phyloP scores from a whole-genome alignment of 1,139 yeast genomes.

The Wickerhamomyces sp. region DNA sequence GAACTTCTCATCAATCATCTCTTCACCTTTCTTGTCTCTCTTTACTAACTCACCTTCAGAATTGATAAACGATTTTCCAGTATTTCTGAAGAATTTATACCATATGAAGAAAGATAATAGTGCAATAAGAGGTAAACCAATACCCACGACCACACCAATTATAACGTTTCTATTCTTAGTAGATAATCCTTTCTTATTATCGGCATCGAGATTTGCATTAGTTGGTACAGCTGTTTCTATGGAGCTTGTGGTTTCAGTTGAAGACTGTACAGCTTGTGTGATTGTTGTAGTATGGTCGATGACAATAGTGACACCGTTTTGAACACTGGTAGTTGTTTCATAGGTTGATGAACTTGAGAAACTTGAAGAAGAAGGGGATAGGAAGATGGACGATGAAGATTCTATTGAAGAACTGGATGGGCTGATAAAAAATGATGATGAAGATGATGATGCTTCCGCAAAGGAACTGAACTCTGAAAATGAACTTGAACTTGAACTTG shows the following conservation, averaged over 20 bases:
- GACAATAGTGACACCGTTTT: conserved; percentile 27
- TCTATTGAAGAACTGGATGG: conserved; percentile 1
- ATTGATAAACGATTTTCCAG: conserved; percentile 30
- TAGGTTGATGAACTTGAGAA: conserved; percentile 4
- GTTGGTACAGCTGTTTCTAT: conserved; percentile 18
- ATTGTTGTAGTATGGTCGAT: conserved; percentile 29
- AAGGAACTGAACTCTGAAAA: conserved; percentile 14
- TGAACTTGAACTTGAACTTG: neutral
- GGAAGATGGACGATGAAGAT: conserved; percentile 13
- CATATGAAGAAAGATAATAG: conserved; percentile 18
- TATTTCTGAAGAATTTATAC: conserved; percentile 26
- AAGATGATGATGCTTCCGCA: neutral
- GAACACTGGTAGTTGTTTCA: conserved; percentile 22
- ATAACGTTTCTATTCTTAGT: conserved; percentile 39
- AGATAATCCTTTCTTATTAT: conserved; percentile 30
- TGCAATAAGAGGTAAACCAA: conserved; percentile 32
- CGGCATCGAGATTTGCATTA: conserved; percentile 4
- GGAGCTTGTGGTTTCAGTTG: conserved; percentile 13
- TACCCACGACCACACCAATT: conserved; percentile 45
- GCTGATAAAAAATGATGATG: conserved; percentile 1
- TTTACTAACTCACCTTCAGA: conserved; percentile 36
- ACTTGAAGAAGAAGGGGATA: conserved; percentile 2
- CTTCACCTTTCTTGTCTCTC: conserved; percentile 14
- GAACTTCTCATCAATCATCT: conserved; percentile 23
- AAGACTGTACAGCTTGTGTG: conserved; percentile 17